phyloP scores from a whole-genome alignment of 192 early-diverging fungal species.

The Coemansia sp. region DNA sequence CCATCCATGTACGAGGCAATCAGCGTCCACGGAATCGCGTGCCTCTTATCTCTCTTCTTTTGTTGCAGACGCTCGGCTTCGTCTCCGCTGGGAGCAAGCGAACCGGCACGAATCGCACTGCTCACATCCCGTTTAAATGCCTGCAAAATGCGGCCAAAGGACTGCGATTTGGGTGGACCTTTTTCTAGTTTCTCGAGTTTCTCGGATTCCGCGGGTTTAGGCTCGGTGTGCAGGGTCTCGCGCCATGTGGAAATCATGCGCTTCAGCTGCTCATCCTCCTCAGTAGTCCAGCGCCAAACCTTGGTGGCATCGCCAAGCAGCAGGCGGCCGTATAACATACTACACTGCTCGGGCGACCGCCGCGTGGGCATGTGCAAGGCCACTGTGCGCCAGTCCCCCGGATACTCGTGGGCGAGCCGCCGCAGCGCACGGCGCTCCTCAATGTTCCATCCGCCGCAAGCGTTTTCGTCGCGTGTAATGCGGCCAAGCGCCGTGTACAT shows the following conservation, averaged over 20 bases:
- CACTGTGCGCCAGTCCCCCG: conserved; percentile 16
- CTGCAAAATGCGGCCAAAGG: not conserved
- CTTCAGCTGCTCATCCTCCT: too few relatives aligned
- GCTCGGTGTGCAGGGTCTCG: too few relatives aligned
- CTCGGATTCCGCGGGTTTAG: too few relatives aligned
- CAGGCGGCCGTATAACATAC: not conserved
- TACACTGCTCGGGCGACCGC: conserved; percentile 16
- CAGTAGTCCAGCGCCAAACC: conserved; percentile 11
- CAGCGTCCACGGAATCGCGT: conserved; percentile 15
- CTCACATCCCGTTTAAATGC: not conserved
- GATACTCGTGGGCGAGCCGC: conserved; percentile 9
- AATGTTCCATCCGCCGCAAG: conserved; percentile 9
- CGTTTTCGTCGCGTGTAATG: not conserved
- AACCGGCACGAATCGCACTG: not conserved
- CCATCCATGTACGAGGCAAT: conserved; percentile 24
- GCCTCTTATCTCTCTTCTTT: too few relatives aligned
- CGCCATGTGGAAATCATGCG: too few relatives aligned
- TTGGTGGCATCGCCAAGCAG: not conserved
- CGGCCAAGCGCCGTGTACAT: conserved; percentile 4
- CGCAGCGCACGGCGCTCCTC: conserved; percentile 15
- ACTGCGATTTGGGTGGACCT: too few relatives aligned
- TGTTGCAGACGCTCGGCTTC: too few relatives aligned
- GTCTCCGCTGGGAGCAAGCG: not conserved
- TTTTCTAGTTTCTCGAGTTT: too few relatives aligned
- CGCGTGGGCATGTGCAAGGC: conserved; percentile 16